A percentile compares a stretch with the other conserved stretches of the same genome.
These are phyloP conservation scores for Pestalotiopsis sp. DNA, from an alignment of 2,329 filamentous ascomycete species.

Conservation along the genomic window DNA sequence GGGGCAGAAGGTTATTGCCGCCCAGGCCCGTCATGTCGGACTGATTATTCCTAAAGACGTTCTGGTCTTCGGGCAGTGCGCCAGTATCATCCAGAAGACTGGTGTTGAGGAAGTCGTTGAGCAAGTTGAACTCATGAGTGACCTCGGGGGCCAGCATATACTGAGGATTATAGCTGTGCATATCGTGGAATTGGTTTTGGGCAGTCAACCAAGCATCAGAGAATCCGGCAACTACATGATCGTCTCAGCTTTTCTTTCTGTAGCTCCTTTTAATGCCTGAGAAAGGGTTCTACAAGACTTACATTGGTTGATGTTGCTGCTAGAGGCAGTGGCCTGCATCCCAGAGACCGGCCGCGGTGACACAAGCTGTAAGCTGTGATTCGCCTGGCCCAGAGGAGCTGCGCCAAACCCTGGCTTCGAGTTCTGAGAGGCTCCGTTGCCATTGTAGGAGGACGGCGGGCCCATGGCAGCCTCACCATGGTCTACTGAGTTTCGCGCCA, in stretches of 20 bases:
- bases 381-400: constrained; percentile 48
- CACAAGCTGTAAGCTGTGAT: constrained; percentile 62
- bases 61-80: constrained; percentile 67
- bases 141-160: constrained; percentile 95
- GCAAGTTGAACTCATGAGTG: constrained; percentile 92
- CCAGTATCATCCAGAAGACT: constrained; percentile 84
- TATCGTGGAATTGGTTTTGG: constrained; percentile 87
- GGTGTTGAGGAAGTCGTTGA: constrained; percentile 94
- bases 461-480: constrained; percentile 54
- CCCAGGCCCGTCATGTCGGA: constrained; percentile 48
- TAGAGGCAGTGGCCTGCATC: constrained; percentile 61
- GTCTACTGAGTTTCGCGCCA: constrained; percentile 57
- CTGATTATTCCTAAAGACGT: constrained; percentile 39
- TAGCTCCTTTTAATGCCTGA: constrained; percentile 21
- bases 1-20: constrained; percentile 32
- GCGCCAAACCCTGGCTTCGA: constrained; percentile 45
- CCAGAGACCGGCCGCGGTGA: constrained; percentile 70
- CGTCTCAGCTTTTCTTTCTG: constrained; percentile 25
- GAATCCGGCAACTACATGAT: constrained; percentile 70
- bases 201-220: constrained; percentile 77
- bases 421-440: constrained; percentile 34
- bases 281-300: constrained; percentile 45
- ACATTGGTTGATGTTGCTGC: constrained; percentile 73
- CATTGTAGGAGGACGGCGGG: constrained; percentile 44
- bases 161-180: constrained; percentile 89